These are phyloP conservation scores for Colletotrichum neosansevieriae DNA, from an alignment of 2,329 filamentous ascomycete species.

Conservation along the genomic window DNA sequence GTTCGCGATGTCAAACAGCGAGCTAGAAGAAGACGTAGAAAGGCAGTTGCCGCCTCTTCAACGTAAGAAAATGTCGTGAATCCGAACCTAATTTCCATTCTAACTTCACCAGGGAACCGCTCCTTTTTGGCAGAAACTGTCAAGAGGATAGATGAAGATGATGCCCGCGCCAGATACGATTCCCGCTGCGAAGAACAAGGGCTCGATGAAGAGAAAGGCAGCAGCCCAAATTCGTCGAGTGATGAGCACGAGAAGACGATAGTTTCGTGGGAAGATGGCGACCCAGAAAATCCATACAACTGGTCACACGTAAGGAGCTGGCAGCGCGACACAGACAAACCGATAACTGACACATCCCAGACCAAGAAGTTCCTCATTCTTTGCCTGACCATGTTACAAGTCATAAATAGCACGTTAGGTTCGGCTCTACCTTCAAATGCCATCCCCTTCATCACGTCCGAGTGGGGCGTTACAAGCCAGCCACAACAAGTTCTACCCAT, in stretches of 20 bases:
- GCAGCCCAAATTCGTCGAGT: conserved; percentile 43
- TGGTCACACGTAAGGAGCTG: conserved; percentile 55
- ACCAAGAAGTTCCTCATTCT: conserved; percentile 67
- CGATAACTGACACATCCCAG: conserved; percentile 47
- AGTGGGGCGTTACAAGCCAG: conserved; percentile 67
- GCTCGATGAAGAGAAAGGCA: conserved; percentile 43
- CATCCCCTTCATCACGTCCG: conserved; percentile 65
- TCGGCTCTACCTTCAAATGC: conserved; percentile 75
- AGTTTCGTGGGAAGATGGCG: conserved; percentile 57
- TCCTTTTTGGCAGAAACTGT: conserved; percentile 24
- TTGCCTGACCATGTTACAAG: conserved; percentile 66
- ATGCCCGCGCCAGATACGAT: conserved; percentile 54
- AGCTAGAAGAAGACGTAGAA: background rate
- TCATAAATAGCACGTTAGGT: conserved; percentile 77
- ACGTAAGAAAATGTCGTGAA: conserved; percentile 14
- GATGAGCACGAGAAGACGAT: conserved; percentile 46
- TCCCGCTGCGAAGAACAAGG: conserved; percentile 51
- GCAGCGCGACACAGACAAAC: too few relatives aligned
- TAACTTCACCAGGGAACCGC: conserved; percentile 7
- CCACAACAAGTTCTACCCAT: conserved; percentile 67
- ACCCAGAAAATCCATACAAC: conserved; percentile 66
- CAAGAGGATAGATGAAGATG: conserved; percentile 51
- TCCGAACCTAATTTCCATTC: background rate
- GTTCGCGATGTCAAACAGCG: conserved; percentile 21
- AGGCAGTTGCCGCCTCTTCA: conserved; percentile 13